Conservation (phyloP, 2,329 filamentous ascomycete genomes). For the Setomelanomma holmii region DNA sequence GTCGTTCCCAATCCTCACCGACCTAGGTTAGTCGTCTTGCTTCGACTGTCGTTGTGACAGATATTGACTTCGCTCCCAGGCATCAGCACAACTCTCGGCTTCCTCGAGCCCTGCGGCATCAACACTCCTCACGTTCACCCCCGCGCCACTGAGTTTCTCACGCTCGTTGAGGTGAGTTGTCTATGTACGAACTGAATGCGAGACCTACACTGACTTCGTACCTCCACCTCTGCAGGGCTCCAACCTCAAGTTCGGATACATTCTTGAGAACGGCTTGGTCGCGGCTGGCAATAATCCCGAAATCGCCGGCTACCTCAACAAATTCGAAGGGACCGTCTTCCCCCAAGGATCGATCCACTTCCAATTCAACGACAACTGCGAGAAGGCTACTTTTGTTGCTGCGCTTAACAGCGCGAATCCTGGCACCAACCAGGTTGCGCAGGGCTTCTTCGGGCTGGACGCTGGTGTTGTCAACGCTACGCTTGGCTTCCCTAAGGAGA, state of each 20-base stretch:
- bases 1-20: not conserved
- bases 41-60: too few relatives aligned
- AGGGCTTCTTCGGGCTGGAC: constrained; percentile 53
- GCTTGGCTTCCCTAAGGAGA: constrained; percentile 44
- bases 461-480: constrained; percentile 46
- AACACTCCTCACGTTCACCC: constrained; percentile 59
- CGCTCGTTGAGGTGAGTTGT: constrained; percentile 53
- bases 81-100: constrained; percentile 48
- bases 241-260: constrained; percentile 53
- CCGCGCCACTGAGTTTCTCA: constrained; percentile 58
- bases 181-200: too few relatives aligned
- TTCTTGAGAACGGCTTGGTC: constrained; percentile 56
- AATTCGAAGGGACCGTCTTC: constrained; percentile 57
- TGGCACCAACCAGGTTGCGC: constrained; percentile 51
- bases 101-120: constrained; percentile 55
- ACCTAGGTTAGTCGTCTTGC: too few relatives aligned
- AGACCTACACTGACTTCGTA: too few relatives aligned
- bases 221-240: too few relatives aligned
- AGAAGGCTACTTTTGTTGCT: constrained; percentile 54
- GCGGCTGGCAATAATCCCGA: constrained; percentile 42
- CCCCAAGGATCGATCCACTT: constrained; percentile 57
- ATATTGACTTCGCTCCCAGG: constrained; percentile 51
- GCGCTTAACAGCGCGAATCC: constrained; percentile 55
- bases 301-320: constrained; percentile 48
- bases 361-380: constrained; percentile 57